Base-by-base conservation (phyloP, 257 asterid species). In the Buddleja alternifolia region DNA sequence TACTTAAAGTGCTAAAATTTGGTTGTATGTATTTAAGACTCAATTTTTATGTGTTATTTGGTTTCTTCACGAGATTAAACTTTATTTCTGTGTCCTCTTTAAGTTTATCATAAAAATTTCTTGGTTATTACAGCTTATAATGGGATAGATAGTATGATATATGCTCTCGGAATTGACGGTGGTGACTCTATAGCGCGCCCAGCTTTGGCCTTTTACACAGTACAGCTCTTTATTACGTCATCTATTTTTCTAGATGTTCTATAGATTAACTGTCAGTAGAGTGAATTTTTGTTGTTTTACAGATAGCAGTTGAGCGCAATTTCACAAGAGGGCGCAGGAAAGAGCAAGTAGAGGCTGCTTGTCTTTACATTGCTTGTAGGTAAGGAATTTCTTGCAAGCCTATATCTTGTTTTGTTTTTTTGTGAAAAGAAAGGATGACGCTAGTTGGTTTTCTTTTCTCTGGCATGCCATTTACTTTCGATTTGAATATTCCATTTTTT, bases 291-390 rank as follows among this genome's bases (percentile, higher is more conserved):
- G 67, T 75, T 61, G 24, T 66, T 71, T 72, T 74, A 71, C 78
- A 93, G 95, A 80, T 85, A 63, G 96, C 90, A 67, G 58, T 88
- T 54, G 96, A 88, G 41, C 85, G 84, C 52, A 76, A 75, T 69
- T 90, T 88, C 80, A 90, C 98, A 36, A 86, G 84, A 83, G 98
- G 98, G 25, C 95, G 95, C 67, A 86, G 93, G 82, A 93, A 78
- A 78, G 95, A 87, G 40, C 93, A 79, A 67, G 96, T 93, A 41
- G 86, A 81, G 63, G 97, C 95, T 73, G 84, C 97, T 67, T 90
- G 97, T 80, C 95, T 93, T 66, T 93, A 90, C 82, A 86, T 88
- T 77, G 60, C 83, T 46, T 88, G 96, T 62, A 76, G 97, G 97
- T 93, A 77, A 67, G 88, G 48, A 63, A 56, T 62, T 16, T 25